Base-by-base conservation (phyloP, 2,329 filamentous ascomycete genomes). In the Alternaria burnsii region DNA sequence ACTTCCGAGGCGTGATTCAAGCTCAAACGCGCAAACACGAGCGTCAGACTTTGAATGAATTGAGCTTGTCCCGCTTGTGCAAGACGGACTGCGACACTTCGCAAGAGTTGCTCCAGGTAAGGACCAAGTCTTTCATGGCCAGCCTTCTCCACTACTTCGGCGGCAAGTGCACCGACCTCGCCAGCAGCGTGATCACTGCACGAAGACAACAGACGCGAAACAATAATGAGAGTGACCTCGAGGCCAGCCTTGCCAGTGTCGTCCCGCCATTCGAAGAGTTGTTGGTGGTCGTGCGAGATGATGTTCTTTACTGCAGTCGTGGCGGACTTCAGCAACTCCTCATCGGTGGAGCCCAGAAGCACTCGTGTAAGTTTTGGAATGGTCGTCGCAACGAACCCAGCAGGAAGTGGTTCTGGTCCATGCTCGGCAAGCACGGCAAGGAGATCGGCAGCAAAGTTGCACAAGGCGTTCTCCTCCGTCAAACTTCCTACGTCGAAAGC, bases 101-200 rank as follows among this genome's bases (percentile, higher is more conserved):
- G 89, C 4, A 99, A 86, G 22, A 99, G 88, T 77, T 97, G 92
- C 41, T 92, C 89, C 26, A 99, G 85, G 76, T 93, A 97, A 11
- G 94, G 94, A 0, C 95, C 95, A 11, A 99, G 88, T 55, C 92
- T 88, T 75, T 97, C 94, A 38, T 93, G 89, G 11, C 95, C 95
- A 52, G 94, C 95, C 80, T 95, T 97, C 80, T 98, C 94, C 1
- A 99, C 95, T 28, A 99, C 84, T 79, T 97, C 94, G 2, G 94
- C 94, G 5, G 95, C 95, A 66, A 99, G 87, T 16, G 93, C 93
- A 68, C 95, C 95, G 43, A 99, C 94, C 81, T 99, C 94, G n/a
- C 93, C 92, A 5, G 94, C 95, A 18, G 93, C 92, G 71, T 94
- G 93, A 72, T 99, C 95, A 71, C 98, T 90, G 1, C 86, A 81